These are phyloP conservation scores for Epichloe brachyelytri DNA, from an alignment of 2,329 filamentous ascomycete genomes.

Conservation along the genomic window DNA sequence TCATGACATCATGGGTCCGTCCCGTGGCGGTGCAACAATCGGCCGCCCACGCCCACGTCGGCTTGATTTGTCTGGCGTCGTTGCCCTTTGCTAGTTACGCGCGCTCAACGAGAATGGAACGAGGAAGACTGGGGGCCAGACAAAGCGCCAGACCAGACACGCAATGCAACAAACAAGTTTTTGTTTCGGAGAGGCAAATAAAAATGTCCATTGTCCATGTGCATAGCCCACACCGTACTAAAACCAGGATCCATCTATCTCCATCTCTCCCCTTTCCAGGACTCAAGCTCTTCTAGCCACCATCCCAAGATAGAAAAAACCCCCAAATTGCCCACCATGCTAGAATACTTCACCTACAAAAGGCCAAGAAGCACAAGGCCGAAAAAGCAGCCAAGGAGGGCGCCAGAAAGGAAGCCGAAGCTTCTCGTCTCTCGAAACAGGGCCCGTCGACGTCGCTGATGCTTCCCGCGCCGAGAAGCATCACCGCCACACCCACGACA, in stretches of 20 bases:
- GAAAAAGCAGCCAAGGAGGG: constrained; percentile 29
- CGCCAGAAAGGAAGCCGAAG: constrained; percentile 7
- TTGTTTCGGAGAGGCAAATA: not conserved
- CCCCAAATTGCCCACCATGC: constrained; percentile 28
- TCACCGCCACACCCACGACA: constrained; percentile 3
- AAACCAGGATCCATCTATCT: too few relatives aligned
- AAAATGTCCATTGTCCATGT: not conserved
- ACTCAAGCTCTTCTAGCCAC: not conserved
- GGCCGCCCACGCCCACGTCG: constrained; percentile 1
- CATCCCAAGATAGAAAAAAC: not conserved
- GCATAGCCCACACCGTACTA: too few relatives aligned
- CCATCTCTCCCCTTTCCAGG: too few relatives aligned
- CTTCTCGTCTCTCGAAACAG: constrained; percentile 7
- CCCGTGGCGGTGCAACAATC: constrained; percentile 17
- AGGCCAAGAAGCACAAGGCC: constrained; percentile 45
- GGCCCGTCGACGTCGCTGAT: constrained; percentile 2
- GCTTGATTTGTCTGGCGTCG: not conserved
- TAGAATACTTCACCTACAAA: constrained; percentile 53
- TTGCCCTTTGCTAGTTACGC: not conserved
- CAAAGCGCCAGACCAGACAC: not conserved
- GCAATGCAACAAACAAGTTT: not conserved
- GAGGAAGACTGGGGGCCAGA: not conserved
- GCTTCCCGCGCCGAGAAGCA: not conserved
- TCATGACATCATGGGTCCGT: constrained; percentile 19
- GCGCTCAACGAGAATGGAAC: not conserved